Conservation (phyloP, 1,284 basidiomycete genomes). For the Trametes sp. region DNA sequence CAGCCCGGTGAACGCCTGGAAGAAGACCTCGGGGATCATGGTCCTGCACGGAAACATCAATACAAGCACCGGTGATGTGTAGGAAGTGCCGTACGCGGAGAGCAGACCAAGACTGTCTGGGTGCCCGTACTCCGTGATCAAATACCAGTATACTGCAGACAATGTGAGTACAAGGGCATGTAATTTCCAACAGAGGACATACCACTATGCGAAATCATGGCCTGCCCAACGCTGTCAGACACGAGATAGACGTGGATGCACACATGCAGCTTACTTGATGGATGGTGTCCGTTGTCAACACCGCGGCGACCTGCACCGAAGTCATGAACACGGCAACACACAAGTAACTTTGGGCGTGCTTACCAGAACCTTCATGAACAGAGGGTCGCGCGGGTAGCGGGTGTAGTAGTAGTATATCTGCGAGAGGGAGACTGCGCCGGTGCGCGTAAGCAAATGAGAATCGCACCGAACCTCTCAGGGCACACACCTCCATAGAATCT, state of each 20-base stretch:
- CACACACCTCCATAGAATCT: slow-evolving; percentile 1
- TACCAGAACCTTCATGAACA: slow-evolving; percentile 58
- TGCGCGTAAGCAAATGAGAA: not conserved
- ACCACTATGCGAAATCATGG: slow-evolving; percentile 62
- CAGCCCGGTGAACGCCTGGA: slow-evolving; percentile 62
- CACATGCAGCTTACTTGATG: slow-evolving; percentile 40
- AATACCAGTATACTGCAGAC: slow-evolving; percentile 59
- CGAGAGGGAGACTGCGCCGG: slow-evolving; percentile 58
- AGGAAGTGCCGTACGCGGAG: slow-evolving; percentile 6
- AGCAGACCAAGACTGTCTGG: slow-evolving; percentile 39
- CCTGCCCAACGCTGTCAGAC: slow-evolving; percentile 39
- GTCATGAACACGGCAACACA: not conserved
- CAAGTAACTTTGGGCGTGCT: slow-evolving; percentile 24
- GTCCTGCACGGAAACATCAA: slow-evolving; percentile 47
- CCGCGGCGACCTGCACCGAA: not conserved
- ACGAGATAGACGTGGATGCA: not conserved
- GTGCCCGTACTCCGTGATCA: slow-evolving; percentile 56
- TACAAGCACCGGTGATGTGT: not conserved
- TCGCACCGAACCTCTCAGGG: not conserved
- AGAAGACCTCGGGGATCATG: slow-evolving; percentile 59
- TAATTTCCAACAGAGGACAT: slow-evolving; percentile 19
- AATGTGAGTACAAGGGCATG: not conserved
- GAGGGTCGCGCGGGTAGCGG: slow-evolving; percentile 58
- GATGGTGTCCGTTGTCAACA: slow-evolving; percentile 57
- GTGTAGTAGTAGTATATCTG: slow-evolving; percentile 65